Conservation (phyloP, 2,329 filamentous ascomycete genomes). For the Monosporascus sp. region DNA sequence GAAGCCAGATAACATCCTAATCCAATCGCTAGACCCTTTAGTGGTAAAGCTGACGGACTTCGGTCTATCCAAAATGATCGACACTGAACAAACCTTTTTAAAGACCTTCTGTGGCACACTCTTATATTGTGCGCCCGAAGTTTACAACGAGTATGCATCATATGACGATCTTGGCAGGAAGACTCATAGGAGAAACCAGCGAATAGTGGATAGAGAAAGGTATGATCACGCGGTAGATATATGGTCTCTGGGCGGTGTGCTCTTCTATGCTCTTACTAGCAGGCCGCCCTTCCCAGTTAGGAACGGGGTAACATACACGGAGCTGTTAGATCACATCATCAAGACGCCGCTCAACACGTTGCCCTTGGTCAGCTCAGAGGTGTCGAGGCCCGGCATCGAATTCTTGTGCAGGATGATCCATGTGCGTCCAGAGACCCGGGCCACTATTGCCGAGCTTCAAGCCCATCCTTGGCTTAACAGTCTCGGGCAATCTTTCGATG, state of each 20-base stretch:
- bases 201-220: slow-evolving; percentile 49
- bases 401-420: slow-evolving; percentile 77
- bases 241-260: slow-evolving; percentile 90
- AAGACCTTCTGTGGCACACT: slow-evolving; percentile 96
- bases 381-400: slow-evolving; percentile 66
- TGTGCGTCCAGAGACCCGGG: slow-evolving; percentile 70
- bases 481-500: slow-evolving; percentile 51
- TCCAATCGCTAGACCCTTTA: slow-evolving; percentile 67
- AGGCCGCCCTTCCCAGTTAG: slow-evolving; percentile 77
- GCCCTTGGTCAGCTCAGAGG: slow-evolving; percentile 51
- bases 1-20: slow-evolving; percentile 95
- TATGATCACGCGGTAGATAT: slow-evolving; percentile 93
- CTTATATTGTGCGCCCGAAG: slow-evolving; percentile 92
- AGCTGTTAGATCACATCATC: slow-evolving; percentile 85
- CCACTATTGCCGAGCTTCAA: slow-evolving; percentile 66
- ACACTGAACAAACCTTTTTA: slow-evolving; percentile 84
- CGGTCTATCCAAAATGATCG: slow-evolving; percentile 89
- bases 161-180: slow-evolving; percentile 67
- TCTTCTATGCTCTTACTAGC: slow-evolving; percentile 80
- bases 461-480: slow-evolving; percentile 67
- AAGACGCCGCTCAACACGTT: slow-evolving; percentile 62
- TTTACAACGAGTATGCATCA: slow-evolving; percentile 70
- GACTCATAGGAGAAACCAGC: slow-evolving; percentile 57
- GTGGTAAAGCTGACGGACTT: slow-evolving; percentile 93
- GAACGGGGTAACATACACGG: slow-evolving; percentile 68